Evolutionary conservation across 2,329 filamentous ascomycete species (phyloP).

Genomic region (Hymenoscyphus scutula): DNA sequence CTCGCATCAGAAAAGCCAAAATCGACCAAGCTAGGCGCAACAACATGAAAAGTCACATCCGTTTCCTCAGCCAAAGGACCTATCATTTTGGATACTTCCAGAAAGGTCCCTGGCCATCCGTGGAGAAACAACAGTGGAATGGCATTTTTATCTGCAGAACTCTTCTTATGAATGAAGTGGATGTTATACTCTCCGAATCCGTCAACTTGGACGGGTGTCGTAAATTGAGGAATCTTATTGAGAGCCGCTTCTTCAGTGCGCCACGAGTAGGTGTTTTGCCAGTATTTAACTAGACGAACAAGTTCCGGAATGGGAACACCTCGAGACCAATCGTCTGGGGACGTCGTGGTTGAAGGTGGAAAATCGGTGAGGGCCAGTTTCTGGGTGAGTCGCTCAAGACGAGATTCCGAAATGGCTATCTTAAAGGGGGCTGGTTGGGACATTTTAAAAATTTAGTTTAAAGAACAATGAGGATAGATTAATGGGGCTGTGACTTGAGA

Average conservation of each 20-base stretch:
- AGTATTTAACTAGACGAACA: slow-evolving; percentile 20
- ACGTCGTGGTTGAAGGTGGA: not conserved
- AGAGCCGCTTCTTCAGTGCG: slow-evolving; percentile 20
- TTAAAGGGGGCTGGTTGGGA: not conserved
- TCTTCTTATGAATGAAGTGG: not conserved
- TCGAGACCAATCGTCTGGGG: not conserved
- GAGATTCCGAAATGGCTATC: not conserved
- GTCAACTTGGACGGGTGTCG: not conserved
- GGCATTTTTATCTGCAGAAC: not conserved
- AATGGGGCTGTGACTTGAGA: not conserved
- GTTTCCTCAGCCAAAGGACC: slow-evolving; percentile 21
- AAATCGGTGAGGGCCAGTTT: not conserved
- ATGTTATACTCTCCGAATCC: not conserved
- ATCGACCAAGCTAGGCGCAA: slow-evolving; percentile 55
- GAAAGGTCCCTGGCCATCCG: not conserved
- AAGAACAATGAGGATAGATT: too few relatives aligned
- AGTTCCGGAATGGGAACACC: slow-evolving; percentile 13
- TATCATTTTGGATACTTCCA: not conserved
- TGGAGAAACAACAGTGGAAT: not conserved
- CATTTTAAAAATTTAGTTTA: not conserved
- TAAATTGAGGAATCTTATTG: not conserved
- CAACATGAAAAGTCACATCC: slow-evolving; percentile 35
- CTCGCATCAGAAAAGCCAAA: slow-evolving; percentile 46
- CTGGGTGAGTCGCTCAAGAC: not conserved
- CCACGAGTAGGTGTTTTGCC: slow-evolving; percentile 30